Base-by-base conservation (phyloP, 768 basidiomycete species). In the Trametes meyenii region DNA sequence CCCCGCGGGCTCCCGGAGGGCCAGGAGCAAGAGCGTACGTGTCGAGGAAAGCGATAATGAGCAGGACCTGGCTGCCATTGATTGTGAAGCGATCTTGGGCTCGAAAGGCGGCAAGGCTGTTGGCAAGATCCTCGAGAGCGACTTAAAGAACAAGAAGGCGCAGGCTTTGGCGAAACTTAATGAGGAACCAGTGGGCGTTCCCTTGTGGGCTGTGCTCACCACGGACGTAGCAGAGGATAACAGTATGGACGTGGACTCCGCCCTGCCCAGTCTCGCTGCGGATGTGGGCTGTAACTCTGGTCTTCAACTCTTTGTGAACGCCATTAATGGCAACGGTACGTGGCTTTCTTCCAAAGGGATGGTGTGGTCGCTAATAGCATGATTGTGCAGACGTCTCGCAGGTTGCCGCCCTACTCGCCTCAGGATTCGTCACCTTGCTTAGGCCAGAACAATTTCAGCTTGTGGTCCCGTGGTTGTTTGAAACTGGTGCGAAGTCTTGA, bases 401-500 rank as follows among this genome's bases (percentile, higher is more conserved):
- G 43, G 72, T 81, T 24, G 67, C 70, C 17, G 62, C 80, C 21
- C 58, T 83, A 8, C 70, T 88, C 4, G 72, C 75, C 39, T 73
- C 75, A 39, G 78, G 81, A n/a, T 62, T 76, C 26, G 69, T 87
- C 48, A 66, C 67, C 23, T 71, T 59, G 48, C 64, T 79, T 33
- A 72, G 73, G 21, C 60, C 73, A 19, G 66, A 69, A 35, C 67
- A 75, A 44, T 55, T 73, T 48, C 48, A 70, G 3, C 67, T 61
- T 26, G 64, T 79, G 17, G 63, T 81, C 16, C 67, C 74, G 16
- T 81, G 76, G 68, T 64, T 86, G 10, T 80, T 77, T 53, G 53
- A 75, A 43, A 63, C 80, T 50, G 82, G 85, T 82, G 13, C 13
- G 60, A 35, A 51, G 13, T 67, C 61, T 12, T 71, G 73, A 21